A percentile compares a stretch with the other conserved stretches of the same genome.
Evolutionary conservation across 2,329 filamentous ascomycete genomes (phyloP).

Genomic region (Aspergillus carbonarius): DNA sequence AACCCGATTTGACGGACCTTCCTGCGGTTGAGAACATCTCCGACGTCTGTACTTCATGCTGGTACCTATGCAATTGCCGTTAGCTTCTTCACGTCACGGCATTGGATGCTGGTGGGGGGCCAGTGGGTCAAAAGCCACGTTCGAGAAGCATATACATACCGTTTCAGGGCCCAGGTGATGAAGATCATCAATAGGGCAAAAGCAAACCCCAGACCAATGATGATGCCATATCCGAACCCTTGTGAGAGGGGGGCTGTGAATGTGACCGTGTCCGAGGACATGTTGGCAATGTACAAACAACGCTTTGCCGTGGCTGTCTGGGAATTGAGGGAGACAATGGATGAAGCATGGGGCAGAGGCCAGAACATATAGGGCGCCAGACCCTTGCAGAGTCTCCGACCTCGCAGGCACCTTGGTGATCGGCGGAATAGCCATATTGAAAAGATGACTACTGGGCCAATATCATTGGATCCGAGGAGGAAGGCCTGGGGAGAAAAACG

Average conservation of each 20-base stretch:
- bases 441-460: background rate
- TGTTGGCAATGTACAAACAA: conserved; percentile 7
- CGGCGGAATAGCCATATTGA: background rate
- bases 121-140: background rate
- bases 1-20: conserved; percentile 81
- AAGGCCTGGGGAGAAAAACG: background rate
- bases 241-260: conserved; percentile 47
- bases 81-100: background rate
- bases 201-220: conserved; percentile 69
- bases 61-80: conserved; percentile 50
- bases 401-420: conserved; percentile 18
- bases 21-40: conserved; percentile 93
- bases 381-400: conserved; percentile 13
- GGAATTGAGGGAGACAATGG: background rate
- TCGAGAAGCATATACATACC: conserved; percentile 36
- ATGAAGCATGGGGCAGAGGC: background rate
- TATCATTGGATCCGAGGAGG: conserved; percentile 3
- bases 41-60: conserved; percentile 75
- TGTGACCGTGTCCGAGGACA: conserved; percentile 25
- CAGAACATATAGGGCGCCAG: background rate
- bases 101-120: background rate
- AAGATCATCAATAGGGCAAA: conserved; percentile 75
- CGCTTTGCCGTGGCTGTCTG: background rate
- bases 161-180: conserved; percentile 68
- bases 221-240: conserved; percentile 74